These are phyloP conservation scores for Chlorella variabilis DNA, from an alignment of 163 green algal species.

Conservation along the genomic window DNA sequence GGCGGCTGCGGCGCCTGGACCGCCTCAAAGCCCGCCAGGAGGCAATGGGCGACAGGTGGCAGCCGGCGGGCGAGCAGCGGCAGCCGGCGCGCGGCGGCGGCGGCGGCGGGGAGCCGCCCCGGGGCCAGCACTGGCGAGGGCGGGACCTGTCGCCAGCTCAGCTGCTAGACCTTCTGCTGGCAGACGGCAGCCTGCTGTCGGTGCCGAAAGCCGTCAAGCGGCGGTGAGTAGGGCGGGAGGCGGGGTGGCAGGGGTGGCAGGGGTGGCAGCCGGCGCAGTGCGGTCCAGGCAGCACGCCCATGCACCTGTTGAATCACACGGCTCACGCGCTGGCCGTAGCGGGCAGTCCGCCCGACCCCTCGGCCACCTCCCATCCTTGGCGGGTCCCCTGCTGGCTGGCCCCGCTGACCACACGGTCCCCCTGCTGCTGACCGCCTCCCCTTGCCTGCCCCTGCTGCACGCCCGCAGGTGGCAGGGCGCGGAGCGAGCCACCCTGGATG, in stretches of 20 bases:
- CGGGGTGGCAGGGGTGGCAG: background rate
- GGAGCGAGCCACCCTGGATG: conserved; percentile 14
- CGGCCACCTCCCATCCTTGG: no score
- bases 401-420: no score
- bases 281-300: background rate
- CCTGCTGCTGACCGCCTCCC: background rate
- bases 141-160: background rate
- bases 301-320: no score
- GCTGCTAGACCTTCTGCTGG: background rate
- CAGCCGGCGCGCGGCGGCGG: background rate
- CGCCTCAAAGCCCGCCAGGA: no score
- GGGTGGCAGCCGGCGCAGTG: background rate
- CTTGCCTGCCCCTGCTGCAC: no score
- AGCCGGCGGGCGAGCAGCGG: background rate
- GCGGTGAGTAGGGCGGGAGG: background rate
- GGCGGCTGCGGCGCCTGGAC: no score
- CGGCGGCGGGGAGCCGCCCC: background rate
- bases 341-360: no score
- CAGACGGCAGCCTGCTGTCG: background rate
- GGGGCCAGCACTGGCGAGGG: background rate
- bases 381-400: no score
- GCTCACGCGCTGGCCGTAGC: no score
- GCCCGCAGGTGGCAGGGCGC: background rate
- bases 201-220: background rate
- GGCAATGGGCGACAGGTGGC: no score